A percentile compares a stretch with the other conserved stretches of the same genome.
phyloP scores from a whole-genome alignment of 192 early-diverging fungal species.

The Mortierella alpina region DNA sequence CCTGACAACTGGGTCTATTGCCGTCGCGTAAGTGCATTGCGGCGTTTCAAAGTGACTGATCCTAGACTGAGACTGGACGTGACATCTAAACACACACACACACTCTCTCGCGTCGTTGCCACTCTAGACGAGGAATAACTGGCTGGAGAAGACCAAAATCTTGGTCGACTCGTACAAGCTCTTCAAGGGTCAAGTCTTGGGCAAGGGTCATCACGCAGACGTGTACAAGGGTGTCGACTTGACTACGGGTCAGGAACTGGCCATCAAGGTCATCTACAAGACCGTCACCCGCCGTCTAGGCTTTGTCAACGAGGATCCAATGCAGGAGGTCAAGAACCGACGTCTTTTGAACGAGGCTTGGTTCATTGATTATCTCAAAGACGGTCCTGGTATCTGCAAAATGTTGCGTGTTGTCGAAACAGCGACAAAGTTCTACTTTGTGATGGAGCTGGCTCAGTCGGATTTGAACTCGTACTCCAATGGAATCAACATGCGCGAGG shows the following conservation, averaged over 20 bases:
- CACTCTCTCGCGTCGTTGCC: background rate
- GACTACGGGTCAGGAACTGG: constrained; percentile 42
- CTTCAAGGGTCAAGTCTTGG: constrained; percentile 37
- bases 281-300: constrained; percentile 39
- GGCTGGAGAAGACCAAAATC: constrained; percentile 50
- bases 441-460: constrained; percentile 51
- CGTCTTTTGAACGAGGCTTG: constrained; percentile 46
- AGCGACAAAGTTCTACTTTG: constrained; percentile 49
- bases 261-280: constrained; percentile 53
- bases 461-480: constrained; percentile 53
- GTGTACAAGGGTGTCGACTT: constrained; percentile 51
- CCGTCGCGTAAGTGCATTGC: constrained; percentile 28
- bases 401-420: constrained; percentile 47
- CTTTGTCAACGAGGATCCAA: constrained; percentile 43
- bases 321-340: constrained; percentile 48
- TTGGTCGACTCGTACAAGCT: constrained; percentile 36
- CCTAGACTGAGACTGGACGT: background rate
- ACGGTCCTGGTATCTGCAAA: constrained; percentile 48
- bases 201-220: constrained; percentile 53
- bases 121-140: constrained; percentile 45
- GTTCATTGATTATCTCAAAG: constrained; percentile 52
- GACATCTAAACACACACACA: background rate
- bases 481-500: constrained; percentile 51
- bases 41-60: background rate
- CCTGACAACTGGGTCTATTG: constrained; percentile 53